Evolutionary conservation across 495 filamentous ascomycete species (phyloP), one percentile per base, ranked within the genome.

Genomic region (Aspergillus cristatus): DNA sequence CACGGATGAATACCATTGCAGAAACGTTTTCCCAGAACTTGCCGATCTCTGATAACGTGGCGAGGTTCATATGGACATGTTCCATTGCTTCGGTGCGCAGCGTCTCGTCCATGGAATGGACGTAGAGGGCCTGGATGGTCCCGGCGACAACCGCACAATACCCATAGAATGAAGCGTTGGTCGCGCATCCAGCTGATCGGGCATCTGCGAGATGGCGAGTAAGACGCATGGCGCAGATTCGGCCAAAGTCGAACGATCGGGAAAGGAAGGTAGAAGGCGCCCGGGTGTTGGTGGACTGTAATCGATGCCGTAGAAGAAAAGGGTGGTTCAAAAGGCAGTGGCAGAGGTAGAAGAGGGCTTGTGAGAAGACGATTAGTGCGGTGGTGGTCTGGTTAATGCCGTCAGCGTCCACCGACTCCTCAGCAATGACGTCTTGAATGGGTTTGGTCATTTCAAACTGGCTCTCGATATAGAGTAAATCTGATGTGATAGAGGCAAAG

Each of bases 291-390:
- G 20, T 47, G 38, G 6, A 51, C 12, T 47, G 45, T 48, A 7
- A 35, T 7, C 2, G 38, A n/a, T 1, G 50, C 41, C 13, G 42
- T 46, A 13, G 45, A 8, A 24, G 39, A 30, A 57, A 54, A 3
- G 54, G 57, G 36, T 60, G 57, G 12, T 46, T 45, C n/a, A 60
- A 39, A 24, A 57, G 46, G 35, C 57, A 60, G 26, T 52, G 47
- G 11, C 36, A 29, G 13, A 55, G 42, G 30, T 52, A 47, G 32
- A 47, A 60, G n/a, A 58, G 16, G 1, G 54, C 47, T 31, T 44
- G 41, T 14, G 54, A 50, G 15, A 55, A 46, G 5, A 57, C 44
- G 39, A 58, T 38, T 12, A 51, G 55, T 7, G 43, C 42, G n/a
- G 41, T 43, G n/a, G 20, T 24, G 8, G 8, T 4, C 16, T 45